phyloP scores from a whole-genome alignment of 2,329 filamentous ascomycete genomes.

The Calycina herbarum region DNA sequence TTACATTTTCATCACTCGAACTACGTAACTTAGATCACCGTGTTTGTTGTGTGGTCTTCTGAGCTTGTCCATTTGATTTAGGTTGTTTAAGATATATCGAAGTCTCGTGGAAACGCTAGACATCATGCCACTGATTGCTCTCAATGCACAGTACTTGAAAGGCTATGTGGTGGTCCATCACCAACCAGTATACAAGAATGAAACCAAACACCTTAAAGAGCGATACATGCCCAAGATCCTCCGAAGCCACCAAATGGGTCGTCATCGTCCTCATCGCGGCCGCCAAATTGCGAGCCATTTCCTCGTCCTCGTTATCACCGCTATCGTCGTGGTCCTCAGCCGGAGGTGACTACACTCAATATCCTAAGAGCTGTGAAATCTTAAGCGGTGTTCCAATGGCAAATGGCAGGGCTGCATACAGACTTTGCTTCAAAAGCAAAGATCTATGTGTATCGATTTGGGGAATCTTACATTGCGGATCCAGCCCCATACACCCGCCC shows the following conservation, averaged over 20 bases:
- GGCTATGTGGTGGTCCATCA: conserved; percentile 56
- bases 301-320: conserved; percentile 63
- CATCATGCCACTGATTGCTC: conserved; percentile 90
- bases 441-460: too few species aligned
- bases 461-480: too few species aligned
- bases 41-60: too few species aligned
- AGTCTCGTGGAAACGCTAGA: conserved; percentile 78
- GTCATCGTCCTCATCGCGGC: conserved; percentile 57
- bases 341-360: conserved; percentile 11
- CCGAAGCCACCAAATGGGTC: conserved; percentile 67
- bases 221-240: conserved; percentile 47
- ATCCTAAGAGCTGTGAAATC: too few species aligned
- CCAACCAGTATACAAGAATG: too few species aligned
- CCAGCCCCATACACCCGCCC: too few species aligned
- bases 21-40: too few species aligned
- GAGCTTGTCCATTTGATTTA: conserved; percentile 77
- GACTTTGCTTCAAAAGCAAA: too few species aligned
- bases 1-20: too few species aligned
- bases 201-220: too few species aligned
- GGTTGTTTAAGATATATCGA: conserved; percentile 71
- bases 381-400: too few species aligned
- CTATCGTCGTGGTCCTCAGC: conserved; percentile 45
- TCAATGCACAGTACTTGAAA: conserved; percentile 70
- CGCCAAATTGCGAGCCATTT: conserved; percentile 51
- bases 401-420: too few species aligned